Evolutionary conservation across 164 flowering plant species (phyloP).

Genomic region (Vitis labrusca): DNA sequence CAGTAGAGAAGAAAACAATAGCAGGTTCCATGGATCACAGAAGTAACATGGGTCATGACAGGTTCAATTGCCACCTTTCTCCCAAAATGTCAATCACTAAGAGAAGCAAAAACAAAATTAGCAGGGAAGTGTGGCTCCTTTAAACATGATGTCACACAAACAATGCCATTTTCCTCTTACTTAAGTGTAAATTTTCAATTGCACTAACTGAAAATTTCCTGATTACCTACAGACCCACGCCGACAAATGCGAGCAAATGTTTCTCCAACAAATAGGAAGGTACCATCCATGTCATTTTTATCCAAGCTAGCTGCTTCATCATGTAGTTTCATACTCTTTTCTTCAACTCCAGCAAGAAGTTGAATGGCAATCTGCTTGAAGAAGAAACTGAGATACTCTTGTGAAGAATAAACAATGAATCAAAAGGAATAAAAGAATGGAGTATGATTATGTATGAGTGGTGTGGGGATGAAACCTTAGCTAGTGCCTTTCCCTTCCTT

Average conservation of each 20-base stretch:
- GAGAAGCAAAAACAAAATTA: not conserved
- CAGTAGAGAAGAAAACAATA: no score
- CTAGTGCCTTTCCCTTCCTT: no score
- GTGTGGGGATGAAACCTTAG: no score
- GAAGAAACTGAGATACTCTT: conserved; percentile 45
- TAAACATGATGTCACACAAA: not conserved
- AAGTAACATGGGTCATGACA: not conserved
- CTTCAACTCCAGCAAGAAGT: conserved; percentile 64
- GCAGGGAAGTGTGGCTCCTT: not conserved
- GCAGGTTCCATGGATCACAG: no score
- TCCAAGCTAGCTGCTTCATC: conserved; percentile 9
- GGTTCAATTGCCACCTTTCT: not conserved
- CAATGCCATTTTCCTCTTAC: not conserved
- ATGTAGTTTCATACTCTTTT: conserved; percentile 25
- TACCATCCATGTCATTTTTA: conserved; percentile 27
- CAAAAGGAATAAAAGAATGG: not conserved
- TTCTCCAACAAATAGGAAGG: conserved; percentile 71
- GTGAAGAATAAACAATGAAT: conserved; percentile 42
- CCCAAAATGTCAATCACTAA: not conserved
- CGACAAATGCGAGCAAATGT: conserved; percentile 84
- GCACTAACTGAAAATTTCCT: conserved; percentile 1
- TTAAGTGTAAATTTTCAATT: not conserved
- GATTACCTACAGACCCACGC: conserved; percentile 84
- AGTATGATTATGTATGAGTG: not conserved
- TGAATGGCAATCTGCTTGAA: conserved; percentile 69